Percentiles rank a stretch among this genome's conserved stretches.
Evolutionary conservation across 2,329 filamentous ascomycete genomes (phyloP).

Genomic region (Colletotrichum magnum): DNA sequence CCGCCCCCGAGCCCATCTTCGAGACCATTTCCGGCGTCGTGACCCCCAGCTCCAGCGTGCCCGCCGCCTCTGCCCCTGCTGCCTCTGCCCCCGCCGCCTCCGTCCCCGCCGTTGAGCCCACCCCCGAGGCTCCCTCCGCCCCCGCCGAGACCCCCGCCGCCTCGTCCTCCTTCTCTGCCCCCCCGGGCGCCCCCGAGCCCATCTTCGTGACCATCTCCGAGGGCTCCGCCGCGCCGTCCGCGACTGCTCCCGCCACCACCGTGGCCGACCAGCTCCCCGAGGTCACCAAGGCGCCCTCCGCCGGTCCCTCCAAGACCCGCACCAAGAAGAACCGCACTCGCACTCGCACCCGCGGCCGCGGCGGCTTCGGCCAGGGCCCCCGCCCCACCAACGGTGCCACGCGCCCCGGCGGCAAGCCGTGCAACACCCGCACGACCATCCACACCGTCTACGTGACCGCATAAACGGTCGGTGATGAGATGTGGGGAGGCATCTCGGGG

Average conservation of each 20-base stretch:
- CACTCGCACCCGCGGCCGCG: conserved; percentile 19
- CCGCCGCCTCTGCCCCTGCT: background rate
- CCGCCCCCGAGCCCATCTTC: conserved; percentile 28
- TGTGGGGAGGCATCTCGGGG: background rate
- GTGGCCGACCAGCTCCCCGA: conserved; percentile 15
- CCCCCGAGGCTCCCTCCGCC: background rate
- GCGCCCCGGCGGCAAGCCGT: background rate
- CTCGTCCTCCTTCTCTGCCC: conserved; percentile 8
- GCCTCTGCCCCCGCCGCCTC: background rate
- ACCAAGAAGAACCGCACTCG: conserved; percentile 8
- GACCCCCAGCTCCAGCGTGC: conserved; percentile 25
- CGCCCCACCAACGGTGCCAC: conserved; percentile 5
- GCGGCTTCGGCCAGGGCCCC: conserved; percentile 16
- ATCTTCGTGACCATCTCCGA: conserved; percentile 24
- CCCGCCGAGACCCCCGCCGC: conserved; percentile 7
- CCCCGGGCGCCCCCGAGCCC: conserved; percentile 17
- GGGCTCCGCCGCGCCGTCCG: background rate
- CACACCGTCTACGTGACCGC: conserved; percentile 28
- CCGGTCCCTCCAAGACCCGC: conserved; percentile 23
- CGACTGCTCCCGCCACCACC: conserved; percentile 5
- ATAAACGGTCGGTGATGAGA: background rate
- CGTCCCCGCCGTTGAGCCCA: background rate
- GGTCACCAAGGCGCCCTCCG: conserved; percentile 11
- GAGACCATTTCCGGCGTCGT: conserved; percentile 27
- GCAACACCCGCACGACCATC: conserved; percentile 21